These are phyloP conservation scores for Misopates orontium DNA, from an alignment of 257 asterid genomes.

Conservation along the genomic window DNA sequence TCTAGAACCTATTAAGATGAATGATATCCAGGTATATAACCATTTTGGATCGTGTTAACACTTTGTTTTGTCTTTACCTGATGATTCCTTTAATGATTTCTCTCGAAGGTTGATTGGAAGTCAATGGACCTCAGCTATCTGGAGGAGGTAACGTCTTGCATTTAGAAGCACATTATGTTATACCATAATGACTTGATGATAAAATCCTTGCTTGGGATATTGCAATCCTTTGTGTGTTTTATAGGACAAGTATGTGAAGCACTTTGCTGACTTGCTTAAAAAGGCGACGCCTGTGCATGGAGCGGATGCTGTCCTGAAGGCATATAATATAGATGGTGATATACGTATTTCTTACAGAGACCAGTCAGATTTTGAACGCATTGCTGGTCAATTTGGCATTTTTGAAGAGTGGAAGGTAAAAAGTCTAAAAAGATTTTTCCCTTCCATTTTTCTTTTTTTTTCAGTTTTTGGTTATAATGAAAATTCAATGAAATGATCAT, in stretches of 20 bases:
- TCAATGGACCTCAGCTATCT: conserved; percentile 92
- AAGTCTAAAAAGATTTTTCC: no score
- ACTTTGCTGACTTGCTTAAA: conserved; percentile 67
- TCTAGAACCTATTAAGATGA: conserved; percentile 95
- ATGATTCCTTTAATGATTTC: conserved; percentile 19
- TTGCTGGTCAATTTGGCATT: conserved; percentile 88
- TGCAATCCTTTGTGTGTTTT: conserved; percentile 25
- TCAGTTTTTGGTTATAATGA: background rate
- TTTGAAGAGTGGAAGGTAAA: conserved; percentile 99
- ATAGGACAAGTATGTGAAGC: conserved; percentile 74
- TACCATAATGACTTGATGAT: background rate
- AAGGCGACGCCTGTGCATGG: conserved; percentile 71
- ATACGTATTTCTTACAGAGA: conserved; percentile 71
- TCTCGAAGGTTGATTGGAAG: conserved; percentile 84
- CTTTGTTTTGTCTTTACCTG: conserved; percentile 28
- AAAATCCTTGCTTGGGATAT: conserved; percentile 10
- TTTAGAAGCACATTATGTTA: conserved; percentile 19
- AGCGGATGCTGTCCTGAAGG: conserved; percentile 61
- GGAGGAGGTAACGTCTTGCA: conserved; percentile 62
- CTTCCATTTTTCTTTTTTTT: background rate
- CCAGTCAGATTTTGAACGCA: conserved; percentile 63
- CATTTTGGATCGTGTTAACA: conserved; percentile 10
- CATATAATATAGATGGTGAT: conserved; percentile 71
- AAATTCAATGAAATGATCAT: background rate
- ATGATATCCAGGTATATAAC: conserved; percentile 73